Conservation (phyloP, 345 rosid genomes). For the Capsella bursapastoris region DNA sequence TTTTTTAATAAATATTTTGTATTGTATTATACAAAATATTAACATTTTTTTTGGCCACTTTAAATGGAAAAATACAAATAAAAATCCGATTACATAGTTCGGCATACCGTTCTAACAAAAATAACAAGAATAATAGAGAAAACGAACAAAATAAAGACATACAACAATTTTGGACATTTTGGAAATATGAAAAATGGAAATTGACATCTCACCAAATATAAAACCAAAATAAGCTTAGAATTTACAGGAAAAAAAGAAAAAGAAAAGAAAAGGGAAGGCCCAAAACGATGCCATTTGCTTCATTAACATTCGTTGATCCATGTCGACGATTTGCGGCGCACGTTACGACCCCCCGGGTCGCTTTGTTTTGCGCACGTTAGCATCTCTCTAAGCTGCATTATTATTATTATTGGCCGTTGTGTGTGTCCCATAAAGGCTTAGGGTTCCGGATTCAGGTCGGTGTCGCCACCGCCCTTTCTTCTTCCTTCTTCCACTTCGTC, state of each 20-base stretch:
- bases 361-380: constrained; percentile 48
- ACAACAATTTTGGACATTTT: background rate
- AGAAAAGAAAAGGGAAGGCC: background rate
- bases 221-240: background rate
- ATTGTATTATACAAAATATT: too few species aligned
- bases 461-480: constrained; percentile 41
- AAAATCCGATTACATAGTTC: too few species aligned
- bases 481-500: constrained; percentile 16
- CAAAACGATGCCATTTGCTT: constrained; percentile 26
- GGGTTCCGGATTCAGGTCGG: constrained; percentile 41
- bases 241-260: background rate
- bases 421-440: constrained; percentile 36
- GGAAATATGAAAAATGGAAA: background rate
- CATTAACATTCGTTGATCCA: constrained; percentile 17
- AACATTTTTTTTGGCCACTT: too few species aligned
- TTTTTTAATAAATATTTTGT: too few species aligned
- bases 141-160: too few species aligned
- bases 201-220: background rate
- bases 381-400: constrained; percentile 1
- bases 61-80: too few species aligned
- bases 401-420: constrained; percentile 39
- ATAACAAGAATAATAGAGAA: too few species aligned
- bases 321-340: constrained; percentile 42
- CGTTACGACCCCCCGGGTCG: constrained; percentile 34
- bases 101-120: too few species aligned